phyloP scores from a whole-genome alignment of 2,329 filamentous ascomycete genomes.

The Fragosphaeria purpurea region DNA sequence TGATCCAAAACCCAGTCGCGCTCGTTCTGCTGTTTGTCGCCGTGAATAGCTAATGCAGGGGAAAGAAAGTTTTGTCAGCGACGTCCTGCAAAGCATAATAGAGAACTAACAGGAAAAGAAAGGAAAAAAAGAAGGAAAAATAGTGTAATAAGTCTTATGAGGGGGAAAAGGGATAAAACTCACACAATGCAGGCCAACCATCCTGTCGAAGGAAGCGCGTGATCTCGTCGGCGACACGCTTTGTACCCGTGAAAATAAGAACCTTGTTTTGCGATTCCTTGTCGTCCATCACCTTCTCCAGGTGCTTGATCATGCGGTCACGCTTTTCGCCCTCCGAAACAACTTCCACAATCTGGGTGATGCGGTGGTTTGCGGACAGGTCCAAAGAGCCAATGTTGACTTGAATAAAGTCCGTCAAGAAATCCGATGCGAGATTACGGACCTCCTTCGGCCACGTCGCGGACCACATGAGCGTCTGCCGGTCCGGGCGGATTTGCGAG shows the following conservation, averaged over 20 bases:
- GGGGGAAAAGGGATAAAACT: no score
- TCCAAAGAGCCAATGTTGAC: slow-evolving; percentile 98
- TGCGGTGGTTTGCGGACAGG: slow-evolving; percentile 91
- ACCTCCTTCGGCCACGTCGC: slow-evolving; percentile 99
- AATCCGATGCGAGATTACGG: slow-evolving; percentile 80
- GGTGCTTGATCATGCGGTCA: slow-evolving; percentile 91
- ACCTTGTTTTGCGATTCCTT: slow-evolving; percentile 90
- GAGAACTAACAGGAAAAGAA: no score
- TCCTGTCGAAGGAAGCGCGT: slow-evolving; percentile 95
- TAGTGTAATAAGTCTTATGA: no score
- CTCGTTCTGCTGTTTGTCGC: slow-evolving; percentile 98
- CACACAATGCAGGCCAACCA: slow-evolving; percentile 83
- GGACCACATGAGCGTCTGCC: slow-evolving; percentile 99
- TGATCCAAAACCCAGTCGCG: slow-evolving; percentile 99
- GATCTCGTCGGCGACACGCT: slow-evolving; percentile 95
- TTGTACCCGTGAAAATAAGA: slow-evolving; percentile 86
- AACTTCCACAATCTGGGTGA: slow-evolving; percentile 95
- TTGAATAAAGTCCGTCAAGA: slow-evolving; percentile 92
- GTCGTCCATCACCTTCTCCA: slow-evolving; percentile 96
- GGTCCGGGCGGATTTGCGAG: slow-evolving; percentile 90
- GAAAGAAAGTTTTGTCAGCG: no score
- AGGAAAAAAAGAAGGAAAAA: no score
- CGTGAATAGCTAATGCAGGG: slow-evolving; percentile 59
- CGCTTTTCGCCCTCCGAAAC: slow-evolving; percentile 96
- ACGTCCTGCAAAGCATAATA: no score